Evolutionary conservation across 2,329 filamentous ascomycete species (phyloP).

Genomic region (Sclerotiophoma versabilis): DNA sequence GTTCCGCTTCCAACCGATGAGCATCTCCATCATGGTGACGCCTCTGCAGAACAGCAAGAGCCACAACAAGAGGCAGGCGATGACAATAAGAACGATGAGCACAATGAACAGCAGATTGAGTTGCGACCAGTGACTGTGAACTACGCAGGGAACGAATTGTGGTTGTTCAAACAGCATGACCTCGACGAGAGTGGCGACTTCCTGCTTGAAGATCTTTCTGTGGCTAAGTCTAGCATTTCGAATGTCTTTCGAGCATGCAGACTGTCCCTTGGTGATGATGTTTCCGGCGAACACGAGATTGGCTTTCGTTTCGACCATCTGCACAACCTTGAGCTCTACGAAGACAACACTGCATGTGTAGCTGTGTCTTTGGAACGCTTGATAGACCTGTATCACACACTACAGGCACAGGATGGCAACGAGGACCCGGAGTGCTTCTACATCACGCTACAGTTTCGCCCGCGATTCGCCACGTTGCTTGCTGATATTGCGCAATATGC

Average conservation of each 20-base stretch:
- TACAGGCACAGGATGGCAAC: conserved; percentile 66
- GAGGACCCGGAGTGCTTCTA: conserved; percentile 64
- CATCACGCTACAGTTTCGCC: conserved; percentile 62
- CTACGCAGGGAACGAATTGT: conserved; percentile 38
- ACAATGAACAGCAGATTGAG: conserved; percentile 20
- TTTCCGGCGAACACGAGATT: conserved; percentile 61
- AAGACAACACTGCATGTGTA: conserved; percentile 43
- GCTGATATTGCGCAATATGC: conserved; percentile 60
- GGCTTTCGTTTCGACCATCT: conserved; percentile 56
- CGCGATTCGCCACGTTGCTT: conserved; percentile 62
- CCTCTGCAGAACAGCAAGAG: conserved; percentile 1
- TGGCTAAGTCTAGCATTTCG: conserved; percentile 49
- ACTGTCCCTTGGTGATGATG: conserved; percentile 60
- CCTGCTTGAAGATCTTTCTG: conserved; percentile 35
- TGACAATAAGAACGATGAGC: conserved; percentile 19
- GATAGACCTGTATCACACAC: conserved; percentile 64
- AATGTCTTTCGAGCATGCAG: conserved; percentile 65
- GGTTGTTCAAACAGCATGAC: conserved; percentile 43
- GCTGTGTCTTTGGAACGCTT: conserved; percentile 55
- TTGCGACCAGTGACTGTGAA: conserved; percentile 37
- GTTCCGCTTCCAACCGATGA: conserved; percentile 22
- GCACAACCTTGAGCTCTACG: conserved; percentile 39
- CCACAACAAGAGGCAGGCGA: conserved; percentile 20
- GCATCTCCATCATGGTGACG: conserved; percentile 8
- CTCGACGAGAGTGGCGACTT: conserved; percentile 40